Conservation (phyloP, 75 land plant species). For the Selaginella tamariscina region DNA sequence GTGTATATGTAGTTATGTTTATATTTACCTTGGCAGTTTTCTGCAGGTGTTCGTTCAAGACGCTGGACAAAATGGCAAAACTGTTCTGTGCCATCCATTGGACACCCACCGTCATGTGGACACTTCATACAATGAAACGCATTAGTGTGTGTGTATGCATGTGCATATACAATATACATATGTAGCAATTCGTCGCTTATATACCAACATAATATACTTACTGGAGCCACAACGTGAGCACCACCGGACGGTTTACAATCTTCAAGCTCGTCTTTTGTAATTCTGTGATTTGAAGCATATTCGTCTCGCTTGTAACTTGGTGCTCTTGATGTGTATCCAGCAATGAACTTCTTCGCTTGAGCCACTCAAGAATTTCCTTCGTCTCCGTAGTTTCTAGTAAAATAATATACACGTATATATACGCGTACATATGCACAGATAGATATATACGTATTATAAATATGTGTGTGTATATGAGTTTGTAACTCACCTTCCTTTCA, state of each 20-base stretch:
- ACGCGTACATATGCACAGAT: too few species aligned
- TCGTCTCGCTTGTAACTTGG: background rate
- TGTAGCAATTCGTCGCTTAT: background rate
- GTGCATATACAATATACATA: background rate
- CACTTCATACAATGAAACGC: conserved; percentile 41
- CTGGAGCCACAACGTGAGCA: conserved; percentile 15
- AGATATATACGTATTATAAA: too few species aligned
- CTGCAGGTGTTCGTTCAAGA: conserved; percentile 67
- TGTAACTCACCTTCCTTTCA: conserved; percentile 65
- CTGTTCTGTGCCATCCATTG: conserved; percentile 48
- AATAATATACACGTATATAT: too few species aligned
- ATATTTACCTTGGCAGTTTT: conserved; percentile 56
- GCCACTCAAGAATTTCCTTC: background rate
- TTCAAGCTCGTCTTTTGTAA: conserved; percentile 38
- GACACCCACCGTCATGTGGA: conserved; percentile 82
- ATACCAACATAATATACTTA: too few species aligned
- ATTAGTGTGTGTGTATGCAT: too few species aligned
- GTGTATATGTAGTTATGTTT: too few species aligned
- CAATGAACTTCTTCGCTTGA: background rate
- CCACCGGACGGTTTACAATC: conserved; percentile 10
- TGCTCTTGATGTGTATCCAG: background rate
- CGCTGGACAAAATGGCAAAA: conserved; percentile 93
- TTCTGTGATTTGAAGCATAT: background rate
- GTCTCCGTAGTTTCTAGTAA: conserved; percentile 10
- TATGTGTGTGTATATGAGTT: too few species aligned